phyloP scores from a whole-genome alignment of 768 basidiomycete species.

The Kockovaella imperatae region DNA sequence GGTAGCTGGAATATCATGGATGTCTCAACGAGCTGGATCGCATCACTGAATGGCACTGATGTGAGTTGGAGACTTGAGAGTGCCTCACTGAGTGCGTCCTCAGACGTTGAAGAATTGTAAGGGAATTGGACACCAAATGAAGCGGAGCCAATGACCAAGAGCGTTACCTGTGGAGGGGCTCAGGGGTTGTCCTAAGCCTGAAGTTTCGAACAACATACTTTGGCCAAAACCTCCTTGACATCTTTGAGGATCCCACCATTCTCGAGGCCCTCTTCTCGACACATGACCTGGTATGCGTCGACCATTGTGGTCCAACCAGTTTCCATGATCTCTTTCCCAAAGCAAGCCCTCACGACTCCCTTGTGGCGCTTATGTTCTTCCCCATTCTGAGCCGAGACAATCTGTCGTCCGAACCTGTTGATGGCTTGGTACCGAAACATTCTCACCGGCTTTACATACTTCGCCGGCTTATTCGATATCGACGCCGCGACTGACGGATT shows the following conservation, averaged over 20 bases:
- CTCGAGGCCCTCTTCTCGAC: constrained; percentile 6
- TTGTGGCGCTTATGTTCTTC: constrained; percentile 19
- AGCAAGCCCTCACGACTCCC: constrained; percentile 20
- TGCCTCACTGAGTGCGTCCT: constrained; percentile 11
- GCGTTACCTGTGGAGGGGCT: constrained; percentile 6
- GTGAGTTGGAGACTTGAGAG: background rate
- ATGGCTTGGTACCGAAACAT: constrained; percentile 13
- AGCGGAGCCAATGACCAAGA: constrained; percentile 18
- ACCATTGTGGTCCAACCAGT: constrained; percentile 14
- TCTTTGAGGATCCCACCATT: constrained; percentile 10
- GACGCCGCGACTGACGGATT: constrained; percentile 1
- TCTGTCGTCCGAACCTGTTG: constrained; percentile 18
- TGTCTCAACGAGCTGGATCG: constrained; percentile 13
- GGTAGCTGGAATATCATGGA: constrained; percentile 12
- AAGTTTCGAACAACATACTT: constrained; percentile 3
- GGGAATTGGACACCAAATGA: constrained; percentile 15
- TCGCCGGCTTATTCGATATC: constrained; percentile 1
- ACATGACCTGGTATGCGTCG: constrained; percentile 7
- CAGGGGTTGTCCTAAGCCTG: background rate
- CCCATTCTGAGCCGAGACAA: constrained; percentile 15
- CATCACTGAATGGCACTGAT: constrained; percentile 22
- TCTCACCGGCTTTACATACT: constrained; percentile 13
- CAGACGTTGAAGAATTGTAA: constrained; percentile 10
- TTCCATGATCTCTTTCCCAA: constrained; percentile 14
- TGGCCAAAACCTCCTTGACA: constrained; percentile 6